Evolutionary conservation across 352 stramenopile genomes (phyloP).

Genomic region (Pythium pyrilobum): DNA sequence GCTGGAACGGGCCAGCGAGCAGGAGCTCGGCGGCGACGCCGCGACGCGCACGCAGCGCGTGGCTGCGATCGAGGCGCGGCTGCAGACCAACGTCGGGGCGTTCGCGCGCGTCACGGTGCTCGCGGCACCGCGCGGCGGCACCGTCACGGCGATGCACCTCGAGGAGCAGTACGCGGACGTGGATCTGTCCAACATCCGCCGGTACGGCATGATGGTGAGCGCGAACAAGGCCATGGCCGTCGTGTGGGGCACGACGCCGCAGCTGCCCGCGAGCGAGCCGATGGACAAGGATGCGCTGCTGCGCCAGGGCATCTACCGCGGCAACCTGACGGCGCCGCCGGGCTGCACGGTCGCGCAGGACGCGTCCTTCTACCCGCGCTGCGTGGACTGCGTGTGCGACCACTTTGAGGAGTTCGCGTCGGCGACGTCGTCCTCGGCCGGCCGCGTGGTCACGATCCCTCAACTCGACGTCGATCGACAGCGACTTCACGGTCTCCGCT

Average conservation of each 20-base stretch:
- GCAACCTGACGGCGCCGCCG: not conserved
- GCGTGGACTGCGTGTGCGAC: conserved; percentile 2
- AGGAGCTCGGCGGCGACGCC: not conserved
- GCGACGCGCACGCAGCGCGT: not conserved
- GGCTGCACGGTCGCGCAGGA: conserved; percentile 6
- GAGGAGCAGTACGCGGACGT: conserved; percentile 2
- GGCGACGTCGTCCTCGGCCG: not conserved
- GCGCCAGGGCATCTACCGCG: conserved; percentile 12
- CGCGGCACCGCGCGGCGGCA: not conserved
- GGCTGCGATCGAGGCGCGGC: not conserved
- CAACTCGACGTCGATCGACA: conserved; percentile 8
- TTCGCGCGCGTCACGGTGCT: conserved; percentile 3
- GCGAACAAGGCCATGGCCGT: conserved; percentile 1
- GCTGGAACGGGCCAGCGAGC: conserved; percentile 6
- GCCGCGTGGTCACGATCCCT: conserved; percentile 2
- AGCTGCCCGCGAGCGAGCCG: not conserved
- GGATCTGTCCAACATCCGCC: conserved; percentile 3
- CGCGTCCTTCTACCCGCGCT: conserved; percentile 3
- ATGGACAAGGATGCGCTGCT: conserved; percentile 8
- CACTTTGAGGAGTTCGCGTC: conserved; percentile 10
- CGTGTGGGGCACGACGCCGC: conserved; percentile 2
- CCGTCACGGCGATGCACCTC: not conserved
- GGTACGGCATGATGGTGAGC: conserved; percentile 5
- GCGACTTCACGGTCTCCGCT: not conserved
- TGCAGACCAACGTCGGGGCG: conserved; percentile 1